Base-by-base conservation (phyloP, 768 basidiomycete genomes). In the Russula compacta region DNA sequence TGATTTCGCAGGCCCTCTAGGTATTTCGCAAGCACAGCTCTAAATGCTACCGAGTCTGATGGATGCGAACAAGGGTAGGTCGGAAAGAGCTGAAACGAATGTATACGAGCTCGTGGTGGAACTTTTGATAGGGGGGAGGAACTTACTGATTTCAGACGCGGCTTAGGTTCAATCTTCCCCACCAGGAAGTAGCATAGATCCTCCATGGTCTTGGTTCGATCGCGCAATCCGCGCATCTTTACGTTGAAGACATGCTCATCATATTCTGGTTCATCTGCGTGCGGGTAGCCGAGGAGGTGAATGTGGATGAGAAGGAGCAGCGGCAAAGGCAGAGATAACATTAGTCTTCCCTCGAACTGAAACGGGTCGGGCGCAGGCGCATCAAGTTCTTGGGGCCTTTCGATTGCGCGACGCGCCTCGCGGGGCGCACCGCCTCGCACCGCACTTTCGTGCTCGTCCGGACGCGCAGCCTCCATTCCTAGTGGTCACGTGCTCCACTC, bases 1-100 rank as follows among this genome's bases (percentile, higher is more conserved):
- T 66, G 69, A 61, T 79, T 77, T 21, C 82, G 71, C 8, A 83
- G 64, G 6, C 69, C 64, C 53, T 83, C 82, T 1, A 82, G 63
- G 66, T 81, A 82, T 63, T 79, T 83, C 4, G 78, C 70, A 10
- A 82, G 71, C 9, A 77, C 78, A 1, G 77, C 77, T 15, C 81
- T 76, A 68, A 81, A 84, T 6, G 79, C 77, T 21, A 77, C 71
- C 4, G 75, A 77, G 58, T 82, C 80, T 0, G 80, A 75, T n/a
- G 81, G 81, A 62, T 77, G 76, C 59, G 66, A 52, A 67, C 82
- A 83, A 6, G 82, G 82, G 66, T 83, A 81, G 7, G 72, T 77
- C 15, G 78, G 70, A 24, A 83, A 66, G 43, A 80, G 73, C 80
- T 82, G 56, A 49, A 58, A 63, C 52, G 40, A 40, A 42, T 49